Conservation (phyloP, 805 yeast genomes). For the Tetrapisispora arboricola region DNA sequence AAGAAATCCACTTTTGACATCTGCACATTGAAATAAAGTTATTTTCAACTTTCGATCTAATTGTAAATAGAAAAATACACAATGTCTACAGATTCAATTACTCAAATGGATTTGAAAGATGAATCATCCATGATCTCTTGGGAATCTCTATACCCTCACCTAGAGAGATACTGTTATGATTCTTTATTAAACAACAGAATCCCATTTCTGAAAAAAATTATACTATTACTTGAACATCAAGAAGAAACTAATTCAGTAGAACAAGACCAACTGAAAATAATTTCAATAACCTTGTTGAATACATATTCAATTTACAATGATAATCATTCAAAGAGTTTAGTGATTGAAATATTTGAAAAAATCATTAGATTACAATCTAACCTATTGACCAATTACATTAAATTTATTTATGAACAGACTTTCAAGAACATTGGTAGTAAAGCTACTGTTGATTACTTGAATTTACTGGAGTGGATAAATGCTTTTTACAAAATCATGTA, state of each 20-base stretch:
- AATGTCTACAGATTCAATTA: neutral
- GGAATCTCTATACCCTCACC: conserved; percentile 17
- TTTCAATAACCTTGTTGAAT: conserved; percentile 33
- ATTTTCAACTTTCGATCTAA: too few species aligned
- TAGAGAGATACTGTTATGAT: conserved; percentile 15
- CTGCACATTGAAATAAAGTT: too few species aligned
- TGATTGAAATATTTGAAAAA: conserved; percentile 31
- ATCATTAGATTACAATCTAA: conserved; percentile 28
- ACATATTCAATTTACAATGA: conserved; percentile 46
- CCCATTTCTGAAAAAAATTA: conserved; percentile 21
- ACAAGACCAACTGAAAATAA: conserved; percentile 18
- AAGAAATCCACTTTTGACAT: too few species aligned
- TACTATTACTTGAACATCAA: conserved; percentile 12
- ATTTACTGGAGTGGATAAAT: conserved; percentile 50
- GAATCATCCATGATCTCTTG: conserved; percentile 6
- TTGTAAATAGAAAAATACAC: neutral
- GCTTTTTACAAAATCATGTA: conserved; percentile 23
- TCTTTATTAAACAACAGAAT: conserved; percentile 20
- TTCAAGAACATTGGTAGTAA: conserved; percentile 30
- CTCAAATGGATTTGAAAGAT: neutral
- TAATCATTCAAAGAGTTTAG: conserved; percentile 35
- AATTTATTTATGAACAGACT: conserved; percentile 30
- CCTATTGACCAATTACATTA: conserved; percentile 30
- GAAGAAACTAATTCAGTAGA: conserved; percentile 6
- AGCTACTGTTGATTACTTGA: conserved; percentile 48